These are phyloP conservation scores for Astrocystis sublimbata DNA, from an alignment of 495 filamentous ascomycete genomes.

Conservation along the genomic window DNA sequence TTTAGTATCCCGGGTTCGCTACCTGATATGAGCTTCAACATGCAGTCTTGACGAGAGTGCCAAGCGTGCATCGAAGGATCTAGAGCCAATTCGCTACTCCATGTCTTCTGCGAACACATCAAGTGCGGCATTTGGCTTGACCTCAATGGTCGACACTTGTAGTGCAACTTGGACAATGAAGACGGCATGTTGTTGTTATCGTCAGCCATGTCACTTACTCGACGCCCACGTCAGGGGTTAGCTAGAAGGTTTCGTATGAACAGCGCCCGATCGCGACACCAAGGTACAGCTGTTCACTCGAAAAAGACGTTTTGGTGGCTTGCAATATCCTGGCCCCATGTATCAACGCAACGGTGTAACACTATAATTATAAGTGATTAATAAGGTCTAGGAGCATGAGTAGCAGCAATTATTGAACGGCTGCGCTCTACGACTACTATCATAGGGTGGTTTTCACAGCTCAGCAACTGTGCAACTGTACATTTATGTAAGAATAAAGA, in stretches of 20 bases:
- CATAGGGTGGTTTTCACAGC: neutral
- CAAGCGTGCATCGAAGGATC: neutral
- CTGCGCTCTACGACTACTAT: neutral
- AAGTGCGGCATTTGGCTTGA: neutral
- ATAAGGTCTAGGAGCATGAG: neutral
- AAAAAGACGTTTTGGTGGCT: neutral
- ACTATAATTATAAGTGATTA: neutral
- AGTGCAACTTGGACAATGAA: neutral
- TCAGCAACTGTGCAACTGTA: neutral
- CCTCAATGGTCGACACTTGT: neutral
- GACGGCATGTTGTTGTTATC: too few relatives aligned
- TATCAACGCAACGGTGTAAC: neutral
- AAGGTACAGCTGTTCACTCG: neutral
- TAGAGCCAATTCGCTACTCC: neutral
- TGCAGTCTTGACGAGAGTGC: constrained; percentile 9
- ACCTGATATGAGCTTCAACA: constrained; percentile 29
- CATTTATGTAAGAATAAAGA: neutral
- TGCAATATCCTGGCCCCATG: neutral
- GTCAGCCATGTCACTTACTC: neutral
- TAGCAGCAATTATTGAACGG: neutral
- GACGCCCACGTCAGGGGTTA: neutral
- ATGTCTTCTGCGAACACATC: neutral
- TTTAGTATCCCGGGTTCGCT: constrained; percentile 36
- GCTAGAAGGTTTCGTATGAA: neutral
- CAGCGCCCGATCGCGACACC: neutral